phyloP scores from a whole-genome alignment of 805 yeast species.

The Candida vaughaniae region DNA sequence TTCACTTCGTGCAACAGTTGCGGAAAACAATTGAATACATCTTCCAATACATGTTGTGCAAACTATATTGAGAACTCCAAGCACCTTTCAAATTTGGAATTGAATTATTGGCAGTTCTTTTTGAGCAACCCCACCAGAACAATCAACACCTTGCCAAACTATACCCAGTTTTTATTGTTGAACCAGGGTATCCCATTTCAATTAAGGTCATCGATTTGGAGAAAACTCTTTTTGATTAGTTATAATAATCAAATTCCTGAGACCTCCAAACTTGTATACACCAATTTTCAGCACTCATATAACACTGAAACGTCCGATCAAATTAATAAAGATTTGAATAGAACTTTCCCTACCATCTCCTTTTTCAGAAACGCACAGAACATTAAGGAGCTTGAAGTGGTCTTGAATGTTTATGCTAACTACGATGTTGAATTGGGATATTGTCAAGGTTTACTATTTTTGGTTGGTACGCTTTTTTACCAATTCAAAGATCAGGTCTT shows the following conservation, averaged over 20 bases:
- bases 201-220: conserved; percentile 47
- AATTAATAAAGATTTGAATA: conserved; percentile 55
- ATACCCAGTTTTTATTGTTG: conserved; percentile 43
- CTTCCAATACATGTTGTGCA: conserved; percentile 24
- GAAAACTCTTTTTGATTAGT: conserved; percentile 32
- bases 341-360: conserved; percentile 58
- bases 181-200: conserved; percentile 47
- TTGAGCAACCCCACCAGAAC: conserved; percentile 45
- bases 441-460: conserved; percentile 65
- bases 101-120: conserved; percentile 45
- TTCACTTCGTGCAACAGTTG: conserved; percentile 33
- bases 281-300: conserved; percentile 44
- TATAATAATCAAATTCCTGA: conserved; percentile 31
- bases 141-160: conserved; percentile 46
- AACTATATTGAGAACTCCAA: conserved; percentile 18
- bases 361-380: conserved; percentile 47
- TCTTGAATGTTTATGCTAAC: conserved; percentile 60
- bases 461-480: conserved; percentile 57
- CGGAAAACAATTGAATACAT: conserved; percentile 21
- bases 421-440: conserved; percentile 67
- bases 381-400: conserved; percentile 47
- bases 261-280: conserved; percentile 30
- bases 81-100: conserved; percentile 28
- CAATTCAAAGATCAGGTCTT: conserved; percentile 32
- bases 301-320: conserved; percentile 37